Evolutionary conservation across 2,329 filamentous ascomycete species (phyloP), one percentile per base, ranked within the genome.

Genomic region (Sporothrix globosa): DNA sequence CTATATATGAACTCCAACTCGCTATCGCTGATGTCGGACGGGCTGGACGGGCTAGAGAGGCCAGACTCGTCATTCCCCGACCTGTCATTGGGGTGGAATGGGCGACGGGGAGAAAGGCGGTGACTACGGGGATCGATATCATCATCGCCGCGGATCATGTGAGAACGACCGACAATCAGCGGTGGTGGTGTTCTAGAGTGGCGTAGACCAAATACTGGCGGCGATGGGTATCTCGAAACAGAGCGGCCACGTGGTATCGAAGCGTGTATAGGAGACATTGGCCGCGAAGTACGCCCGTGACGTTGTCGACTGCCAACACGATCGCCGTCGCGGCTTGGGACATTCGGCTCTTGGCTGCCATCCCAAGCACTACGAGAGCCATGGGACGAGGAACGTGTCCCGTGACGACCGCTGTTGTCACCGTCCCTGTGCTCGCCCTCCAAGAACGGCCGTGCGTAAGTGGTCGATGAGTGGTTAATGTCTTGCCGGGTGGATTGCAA

Each of bases 11-110:
- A 67, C 67, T 79, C 77, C 4, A 80, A 69, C 44, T 77, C 76
- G 24, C 67, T 56, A 24, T 79, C 78, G 14, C 75, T 75, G 10
- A 80, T 41, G 17, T 78, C 76, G 7, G 77, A 78, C 34, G 75
- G 53, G 41, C 72, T 73, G 17, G 75, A 74, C 2, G 75, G 19
- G 69, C 75, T 76, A 48, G 69, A 71, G 4, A 73, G 50, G 21
- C 72, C 74, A 19, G 74, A 71, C 44, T 73, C 53, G 24, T 50
- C n/a, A 54, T 68, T 63, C 41, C 72, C 41, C 19, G 54, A 39
- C 54, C 54, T 11, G 19, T 34, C 54, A 3, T 19, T 17, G 14
- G 6, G 54, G 30, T 10, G 27, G 11, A 58, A 34, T 6, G 14
- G 54, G 54, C 4, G 14, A 34, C 9, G 27, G 14, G 54, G 54